Evolutionary conservation across 345 rosid genomes (phyloP), one percentile per base, ranked within the genome.

Genomic region (Sonneratia caseolaris): DNA sequence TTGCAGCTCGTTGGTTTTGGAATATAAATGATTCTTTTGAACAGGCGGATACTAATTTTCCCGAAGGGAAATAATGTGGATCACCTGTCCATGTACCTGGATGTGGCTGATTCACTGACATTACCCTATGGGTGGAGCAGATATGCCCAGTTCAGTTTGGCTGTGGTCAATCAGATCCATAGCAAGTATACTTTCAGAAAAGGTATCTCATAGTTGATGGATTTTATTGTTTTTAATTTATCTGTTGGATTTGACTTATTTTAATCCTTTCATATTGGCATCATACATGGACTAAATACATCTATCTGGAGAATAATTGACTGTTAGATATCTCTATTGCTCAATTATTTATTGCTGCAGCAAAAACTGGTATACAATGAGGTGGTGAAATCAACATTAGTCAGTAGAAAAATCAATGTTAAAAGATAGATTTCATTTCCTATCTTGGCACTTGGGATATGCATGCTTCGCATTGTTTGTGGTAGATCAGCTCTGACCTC

Each of bases 1-100:
- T 79, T 57, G 64, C 32, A n/a, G 70, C 36, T 37, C 11, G 65
- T 45, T 73, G 67, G n/a, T 24, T 55, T 80, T 77, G 65, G 37
- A n/a, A n/a, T 7, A 21, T n/a, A 47, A 64, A 57, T 36, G 66
- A 38, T 61, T 79, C 55, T 47, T 71, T 56, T 67, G 45, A 47
- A 73, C 84, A 95, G 97, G 99, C 85, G 97, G 76, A 75, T 92
- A 76, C 86, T 94, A 73, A 85, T 85, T 65, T 95, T 95, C 51
- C 97, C 99, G 3, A 91, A 89, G 74, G 99, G 99, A 74, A 95
- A 95, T 87, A 92, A 95, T 80, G 97, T 86, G 72, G 99, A 91
- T 76, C 89, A 95, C 82, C 74, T 95, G 86, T 92, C 97, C n/a
- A 84, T 94, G 96, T 95, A 95, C 73, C 78, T 95, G 79, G 97